Evolutionary conservation across 2,329 filamentous ascomycete genomes (phyloP).

Genomic region (Sclerotinia sclerotiorum): DNA sequence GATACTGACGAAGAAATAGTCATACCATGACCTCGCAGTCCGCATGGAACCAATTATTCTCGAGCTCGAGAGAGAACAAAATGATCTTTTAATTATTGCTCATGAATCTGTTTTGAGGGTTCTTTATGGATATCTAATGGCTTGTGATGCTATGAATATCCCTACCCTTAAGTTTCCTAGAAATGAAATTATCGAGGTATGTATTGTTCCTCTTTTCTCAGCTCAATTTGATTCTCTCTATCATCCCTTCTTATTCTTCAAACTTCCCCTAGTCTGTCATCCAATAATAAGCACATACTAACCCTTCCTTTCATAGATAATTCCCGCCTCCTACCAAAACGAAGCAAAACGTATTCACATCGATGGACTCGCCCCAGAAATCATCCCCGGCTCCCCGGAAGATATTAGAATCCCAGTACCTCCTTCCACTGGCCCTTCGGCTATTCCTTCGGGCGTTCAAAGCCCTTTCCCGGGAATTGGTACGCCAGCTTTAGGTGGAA

Average conservation of each 20-base stretch:
- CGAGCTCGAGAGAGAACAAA: conserved; percentile 93
- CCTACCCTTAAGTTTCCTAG: conserved; percentile 90
- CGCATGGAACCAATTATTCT: conserved; percentile 96
- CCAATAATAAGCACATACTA: not conserved
- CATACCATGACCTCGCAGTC: conserved; percentile 97
- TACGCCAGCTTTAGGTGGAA: conserved; percentile 25
- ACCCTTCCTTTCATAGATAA: conserved; percentile 56
- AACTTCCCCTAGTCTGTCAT: not conserved
- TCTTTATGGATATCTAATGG: conserved; percentile 97
- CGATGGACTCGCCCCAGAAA: conserved; percentile 59
- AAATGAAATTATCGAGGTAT: conserved; percentile 90
- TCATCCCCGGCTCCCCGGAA: conserved; percentile 76
- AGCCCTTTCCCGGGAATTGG: conserved; percentile 36
- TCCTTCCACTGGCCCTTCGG: conserved; percentile 43
- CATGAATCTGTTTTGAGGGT: conserved; percentile 98
- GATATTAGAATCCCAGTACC: conserved; percentile 78
- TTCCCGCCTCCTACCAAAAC: conserved; percentile 96
- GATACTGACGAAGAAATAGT: conserved; percentile 52
- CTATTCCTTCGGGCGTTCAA: conserved; percentile 47
- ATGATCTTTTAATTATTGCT: conserved; percentile 96
- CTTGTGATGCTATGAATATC: conserved; percentile 93
- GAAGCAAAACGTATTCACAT: conserved; percentile 90
- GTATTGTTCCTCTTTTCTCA: conserved; percentile 23
- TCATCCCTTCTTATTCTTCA: not conserved
- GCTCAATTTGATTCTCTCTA: not conserved